A percentile compares a stretch with the other conserved stretches of the same genome.
These are phyloP conservation scores for Penicillium carneum DNA, from an alignment of 2,329 filamentous ascomycete genomes.

Conservation along the genomic window DNA sequence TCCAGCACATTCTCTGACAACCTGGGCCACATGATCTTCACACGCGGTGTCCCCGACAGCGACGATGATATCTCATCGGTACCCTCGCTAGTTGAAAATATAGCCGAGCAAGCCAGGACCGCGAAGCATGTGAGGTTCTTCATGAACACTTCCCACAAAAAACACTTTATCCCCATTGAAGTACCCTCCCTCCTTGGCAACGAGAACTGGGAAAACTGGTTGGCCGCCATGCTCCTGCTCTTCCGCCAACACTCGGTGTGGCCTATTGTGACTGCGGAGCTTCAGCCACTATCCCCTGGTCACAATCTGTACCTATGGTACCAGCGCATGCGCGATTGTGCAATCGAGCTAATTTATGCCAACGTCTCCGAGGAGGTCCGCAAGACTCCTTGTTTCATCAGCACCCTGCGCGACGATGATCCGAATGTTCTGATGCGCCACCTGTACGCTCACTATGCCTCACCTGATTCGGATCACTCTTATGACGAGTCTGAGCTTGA, in stretches of 20 bases:
- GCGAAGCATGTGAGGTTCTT: constrained; percentile 18
- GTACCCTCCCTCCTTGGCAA: constrained; percentile 7
- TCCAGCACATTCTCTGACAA: not conserved
- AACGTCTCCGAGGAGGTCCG: constrained; percentile 14
- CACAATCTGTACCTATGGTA: constrained; percentile 22
- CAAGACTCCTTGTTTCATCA: constrained; percentile 5
- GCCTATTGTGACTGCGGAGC: not conserved
- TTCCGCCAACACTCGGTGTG: constrained; percentile 24
- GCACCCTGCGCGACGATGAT: not conserved
- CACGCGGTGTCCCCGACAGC: not conserved
- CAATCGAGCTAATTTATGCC: constrained; percentile 11
- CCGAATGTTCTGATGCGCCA: constrained; percentile 2
- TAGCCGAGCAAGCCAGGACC: not conserved
- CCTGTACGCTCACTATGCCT: constrained; percentile 13
- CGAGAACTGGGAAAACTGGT: constrained; percentile 12
- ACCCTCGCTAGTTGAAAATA: not conserved
- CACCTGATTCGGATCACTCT: not conserved
- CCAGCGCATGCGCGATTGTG: constrained; percentile 15
- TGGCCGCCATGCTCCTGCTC: constrained; percentile 5
- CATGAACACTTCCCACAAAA: constrained; percentile 3
- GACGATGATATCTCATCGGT: not conserved
- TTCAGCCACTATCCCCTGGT: not conserved
- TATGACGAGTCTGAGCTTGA: not conserved
- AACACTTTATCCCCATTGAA: constrained; percentile 15
- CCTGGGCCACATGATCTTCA: not conserved